Conservation (phyloP, 108 stramenopile genomes). For the Fragilariopsis cylindrus region DNA sequence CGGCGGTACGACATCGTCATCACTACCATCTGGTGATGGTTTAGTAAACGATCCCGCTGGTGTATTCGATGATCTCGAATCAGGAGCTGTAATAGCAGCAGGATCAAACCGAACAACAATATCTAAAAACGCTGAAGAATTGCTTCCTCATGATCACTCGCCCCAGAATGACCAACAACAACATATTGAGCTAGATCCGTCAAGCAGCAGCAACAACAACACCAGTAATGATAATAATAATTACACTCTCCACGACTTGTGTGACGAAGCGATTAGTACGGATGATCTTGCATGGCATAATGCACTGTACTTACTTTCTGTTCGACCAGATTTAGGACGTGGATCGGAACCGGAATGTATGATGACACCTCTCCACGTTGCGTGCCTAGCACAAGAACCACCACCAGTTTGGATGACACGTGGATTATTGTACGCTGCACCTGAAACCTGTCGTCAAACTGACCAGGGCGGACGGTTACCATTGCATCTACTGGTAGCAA, state of each 20-base stretch:
- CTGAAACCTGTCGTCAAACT: conserved; percentile 19
- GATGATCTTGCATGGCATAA: conserved; percentile 50
- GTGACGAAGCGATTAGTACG: conserved; percentile 38
- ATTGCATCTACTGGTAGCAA: conserved; percentile 46
- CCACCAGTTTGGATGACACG: conserved; percentile 42
- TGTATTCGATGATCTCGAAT: too few relatives aligned
- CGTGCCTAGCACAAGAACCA: conserved; percentile 36
- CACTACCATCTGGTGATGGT: too few relatives aligned
- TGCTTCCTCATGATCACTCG: too few relatives aligned
- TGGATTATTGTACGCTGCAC: conserved; percentile 37
- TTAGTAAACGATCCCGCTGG: too few relatives aligned
- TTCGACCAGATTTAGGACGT: conserved; percentile 39
- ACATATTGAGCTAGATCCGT: background rate
- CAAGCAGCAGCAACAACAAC: background rate
- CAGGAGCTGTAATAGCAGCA: too few relatives aligned
- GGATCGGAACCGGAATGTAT: conserved; percentile 31
- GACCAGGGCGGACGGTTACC: conserved; percentile 51
- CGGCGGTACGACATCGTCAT: too few relatives aligned
- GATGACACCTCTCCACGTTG: conserved; percentile 48
- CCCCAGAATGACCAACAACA: background rate
- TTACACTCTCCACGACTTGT: conserved; percentile 47
- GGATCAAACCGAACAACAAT: too few relatives aligned
- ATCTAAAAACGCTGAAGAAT: too few relatives aligned
- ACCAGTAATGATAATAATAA: background rate
- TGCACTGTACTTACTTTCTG: conserved; percentile 39